Evolutionary conservation across 805 yeast species (phyloP).

Genomic region (Suhomyces xylopsoci): DNA sequence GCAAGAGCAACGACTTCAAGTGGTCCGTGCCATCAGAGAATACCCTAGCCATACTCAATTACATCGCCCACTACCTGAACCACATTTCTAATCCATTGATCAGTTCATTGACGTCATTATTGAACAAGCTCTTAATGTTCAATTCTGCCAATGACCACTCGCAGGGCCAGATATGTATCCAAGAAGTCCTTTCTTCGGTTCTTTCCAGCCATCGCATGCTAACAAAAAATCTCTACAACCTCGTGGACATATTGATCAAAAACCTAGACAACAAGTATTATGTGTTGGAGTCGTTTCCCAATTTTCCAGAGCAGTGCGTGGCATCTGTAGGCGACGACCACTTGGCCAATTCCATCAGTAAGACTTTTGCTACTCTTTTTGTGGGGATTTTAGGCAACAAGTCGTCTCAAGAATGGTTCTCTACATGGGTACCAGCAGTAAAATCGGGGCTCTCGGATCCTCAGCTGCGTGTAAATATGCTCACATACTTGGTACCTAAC

Average conservation of each 20-base stretch:
- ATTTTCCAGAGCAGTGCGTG: slow-evolving; percentile 48
- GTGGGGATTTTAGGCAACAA: slow-evolving; percentile 10
- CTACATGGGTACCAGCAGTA: slow-evolving; percentile 48
- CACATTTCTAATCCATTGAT: slow-evolving; percentile 69
- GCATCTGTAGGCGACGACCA: slow-evolving; percentile 53
- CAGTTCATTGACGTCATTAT: slow-evolving; percentile 62
- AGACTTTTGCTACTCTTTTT: slow-evolving; percentile 42
- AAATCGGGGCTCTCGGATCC: slow-evolving; percentile 29
- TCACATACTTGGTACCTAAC: slow-evolving; percentile 59
- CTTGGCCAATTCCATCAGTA: slow-evolving; percentile 66
- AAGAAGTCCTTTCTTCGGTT: background rate
- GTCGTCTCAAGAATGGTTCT: slow-evolving; percentile 43
- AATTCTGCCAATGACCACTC: slow-evolving; percentile 16
- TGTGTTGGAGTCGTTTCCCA: slow-evolving; percentile 44
- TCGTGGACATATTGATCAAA: slow-evolving; percentile 55
- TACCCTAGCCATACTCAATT: slow-evolving; percentile 42
- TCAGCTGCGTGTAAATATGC: slow-evolving; percentile 45
- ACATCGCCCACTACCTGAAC: slow-evolving; percentile 65
- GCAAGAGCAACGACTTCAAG: slow-evolving; percentile 10
- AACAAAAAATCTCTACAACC: slow-evolving; percentile 57
- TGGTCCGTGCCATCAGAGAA: slow-evolving; percentile 12
- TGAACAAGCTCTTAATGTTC: slow-evolving; percentile 49
- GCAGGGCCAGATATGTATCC: background rate
- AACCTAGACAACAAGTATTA: slow-evolving; percentile 37
- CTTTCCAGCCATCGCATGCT: background rate